phyloP scores from a whole-genome alignment of 2,329 filamentous ascomycete species.

The Fusarium anguioides region DNA sequence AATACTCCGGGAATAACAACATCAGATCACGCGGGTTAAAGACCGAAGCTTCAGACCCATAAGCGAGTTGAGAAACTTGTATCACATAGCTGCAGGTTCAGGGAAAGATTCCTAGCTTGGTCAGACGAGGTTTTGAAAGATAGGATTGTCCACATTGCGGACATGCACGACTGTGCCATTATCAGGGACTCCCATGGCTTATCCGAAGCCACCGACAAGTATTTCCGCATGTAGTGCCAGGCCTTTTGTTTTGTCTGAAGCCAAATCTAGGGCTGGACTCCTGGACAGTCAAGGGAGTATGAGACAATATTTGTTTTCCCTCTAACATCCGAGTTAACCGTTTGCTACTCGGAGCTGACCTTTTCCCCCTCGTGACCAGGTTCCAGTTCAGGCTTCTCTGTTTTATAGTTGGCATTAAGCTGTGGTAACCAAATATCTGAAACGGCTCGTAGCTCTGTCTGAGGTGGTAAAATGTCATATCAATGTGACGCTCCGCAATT shows the following conservation, averaged over 20 bases:
- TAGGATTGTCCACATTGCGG: background rate
- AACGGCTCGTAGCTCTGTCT: background rate
- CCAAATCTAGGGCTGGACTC: background rate
- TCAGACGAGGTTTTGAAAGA: background rate
- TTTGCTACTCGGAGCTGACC: background rate
- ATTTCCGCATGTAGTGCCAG: background rate
- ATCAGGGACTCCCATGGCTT: background rate
- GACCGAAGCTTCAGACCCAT: background rate
- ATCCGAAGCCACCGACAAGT: background rate
- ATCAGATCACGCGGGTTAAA: background rate
- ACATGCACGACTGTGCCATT: background rate
- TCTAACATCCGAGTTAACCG: background rate
- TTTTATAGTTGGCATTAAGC: background rate
- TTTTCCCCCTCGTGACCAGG: background rate
- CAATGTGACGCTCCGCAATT: background rate
- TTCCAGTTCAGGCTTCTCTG: background rate
- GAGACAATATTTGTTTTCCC: background rate
- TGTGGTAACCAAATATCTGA: background rate
- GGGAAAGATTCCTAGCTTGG: background rate
- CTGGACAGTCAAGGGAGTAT: background rate
- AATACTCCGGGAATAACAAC: background rate
- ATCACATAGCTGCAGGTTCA: background rate
- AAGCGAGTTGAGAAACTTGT: background rate
- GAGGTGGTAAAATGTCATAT: background rate
- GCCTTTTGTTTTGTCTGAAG: background rate